Percentiles rank a stretch among this genome's conserved stretches.
Conservation (phyloP, 164 flowering plant species). For the Aristolochia fimbriata region DNA sequence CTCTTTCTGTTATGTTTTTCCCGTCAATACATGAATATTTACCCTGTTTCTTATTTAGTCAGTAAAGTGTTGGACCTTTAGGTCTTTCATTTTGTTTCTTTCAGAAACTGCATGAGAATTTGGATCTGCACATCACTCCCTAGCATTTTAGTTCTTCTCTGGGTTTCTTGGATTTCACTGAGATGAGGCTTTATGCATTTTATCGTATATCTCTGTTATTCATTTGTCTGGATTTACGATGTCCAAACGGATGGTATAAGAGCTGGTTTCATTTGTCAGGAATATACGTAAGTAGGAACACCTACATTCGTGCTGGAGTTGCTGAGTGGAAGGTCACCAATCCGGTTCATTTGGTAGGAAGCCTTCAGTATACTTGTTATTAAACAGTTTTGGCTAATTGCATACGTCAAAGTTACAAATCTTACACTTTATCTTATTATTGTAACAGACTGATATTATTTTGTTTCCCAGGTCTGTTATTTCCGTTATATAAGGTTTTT, state of each 20-base stretch:
- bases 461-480: slow-evolving; percentile 75
- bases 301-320: slow-evolving; percentile 85
- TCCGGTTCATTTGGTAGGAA: slow-evolving; percentile 83
- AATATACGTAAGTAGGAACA: slow-evolving; percentile 91
- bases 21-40: too few relatives aligned
- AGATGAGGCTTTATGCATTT: too few relatives aligned
- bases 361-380: neutral
- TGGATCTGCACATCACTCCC: too few relatives aligned
- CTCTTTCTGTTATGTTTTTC: too few relatives aligned
- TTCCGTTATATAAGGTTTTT: slow-evolving; percentile 84
- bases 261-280: slow-evolving; percentile 34
- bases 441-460: neutral
- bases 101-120: too few relatives aligned
- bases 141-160: too few relatives aligned
- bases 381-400: neutral
- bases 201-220: neutral
- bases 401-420: neutral
- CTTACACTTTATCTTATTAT: neutral
- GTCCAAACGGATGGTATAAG: neutral
- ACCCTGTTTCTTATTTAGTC: too few relatives aligned
- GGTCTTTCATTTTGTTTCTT: too few relatives aligned
- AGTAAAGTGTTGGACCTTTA: too few relatives aligned
- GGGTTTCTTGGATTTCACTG: too few relatives aligned
- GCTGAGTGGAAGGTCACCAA: slow-evolving; percentile 87
- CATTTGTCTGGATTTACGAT: neutral